phyloP scores from a whole-genome alignment of 2,329 filamentous ascomycete species.

The Trichophyton verrucosum region DNA sequence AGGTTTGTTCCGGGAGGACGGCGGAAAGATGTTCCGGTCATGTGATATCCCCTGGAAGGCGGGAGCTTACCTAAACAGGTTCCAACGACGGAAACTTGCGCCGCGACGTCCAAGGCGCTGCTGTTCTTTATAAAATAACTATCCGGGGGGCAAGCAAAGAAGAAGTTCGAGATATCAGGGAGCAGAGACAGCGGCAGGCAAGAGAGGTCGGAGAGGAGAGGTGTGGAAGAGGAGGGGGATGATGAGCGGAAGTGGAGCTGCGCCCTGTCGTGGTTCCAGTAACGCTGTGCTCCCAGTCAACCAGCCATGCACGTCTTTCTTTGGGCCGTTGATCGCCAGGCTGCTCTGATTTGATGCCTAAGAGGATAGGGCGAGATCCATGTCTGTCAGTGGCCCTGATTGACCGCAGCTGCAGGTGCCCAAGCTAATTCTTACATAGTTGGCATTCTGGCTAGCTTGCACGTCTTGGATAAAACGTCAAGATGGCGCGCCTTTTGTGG shows the following conservation, averaged over 20 bases:
- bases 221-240: background rate
- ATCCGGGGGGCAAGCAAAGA: background rate
- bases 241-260: background rate
- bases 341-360: conserved; percentile 2
- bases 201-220: background rate
- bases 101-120: no score
- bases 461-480: background rate
- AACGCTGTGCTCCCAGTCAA: background rate
- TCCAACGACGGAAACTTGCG: background rate
- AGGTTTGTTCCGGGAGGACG: background rate
- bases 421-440: background rate
- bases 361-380: background rate
- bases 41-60: background rate
- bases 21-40: background rate
- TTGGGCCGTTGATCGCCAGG: background rate
- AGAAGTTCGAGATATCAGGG: background rate
- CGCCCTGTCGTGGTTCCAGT: conserved; percentile 1
- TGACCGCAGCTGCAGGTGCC: background rate
- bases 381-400: background rate
- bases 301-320: background rate
- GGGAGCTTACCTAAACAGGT: background rate
- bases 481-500: background rate
- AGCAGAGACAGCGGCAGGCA: background rate
- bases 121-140: background rate
- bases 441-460: background rate